These are phyloP conservation scores for Sodiomyces alkalinus DNA, from an alignment of 2,329 filamentous ascomycete species.

Conservation along the genomic window DNA sequence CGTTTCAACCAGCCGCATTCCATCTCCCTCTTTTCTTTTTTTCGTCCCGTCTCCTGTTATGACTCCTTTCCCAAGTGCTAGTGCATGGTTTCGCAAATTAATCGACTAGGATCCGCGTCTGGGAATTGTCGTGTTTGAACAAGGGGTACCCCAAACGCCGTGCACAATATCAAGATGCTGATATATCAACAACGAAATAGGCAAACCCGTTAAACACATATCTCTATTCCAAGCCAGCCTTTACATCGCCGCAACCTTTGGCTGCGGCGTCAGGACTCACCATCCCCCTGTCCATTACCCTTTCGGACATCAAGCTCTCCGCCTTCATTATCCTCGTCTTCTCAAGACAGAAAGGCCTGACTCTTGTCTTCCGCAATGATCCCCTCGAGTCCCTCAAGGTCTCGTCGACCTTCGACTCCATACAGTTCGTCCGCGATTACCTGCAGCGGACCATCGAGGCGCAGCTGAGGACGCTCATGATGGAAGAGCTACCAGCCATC, in stretches of 20 bases:
- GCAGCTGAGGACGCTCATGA: conserved; percentile 83
- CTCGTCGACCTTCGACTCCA: conserved; percentile 96
- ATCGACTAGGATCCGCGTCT: conserved; percentile 18
- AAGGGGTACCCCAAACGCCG: conserved; percentile 10
- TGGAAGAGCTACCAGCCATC: conserved; percentile 94
- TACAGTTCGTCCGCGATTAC: conserved; percentile 95
- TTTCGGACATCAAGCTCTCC: conserved; percentile 89
- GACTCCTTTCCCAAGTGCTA: no score
- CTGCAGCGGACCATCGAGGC: conserved; percentile 91
- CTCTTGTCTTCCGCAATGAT: conserved; percentile 94
- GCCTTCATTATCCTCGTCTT: conserved; percentile 97
- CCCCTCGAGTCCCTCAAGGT: conserved; percentile 96
- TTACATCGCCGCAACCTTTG: conserved; percentile 83
- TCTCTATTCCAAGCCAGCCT: conserved; percentile 76
- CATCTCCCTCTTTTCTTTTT: no score
- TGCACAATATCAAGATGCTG: conserved; percentile 25
- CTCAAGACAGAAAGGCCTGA: conserved; percentile 91
- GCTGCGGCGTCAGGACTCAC: conserved; percentile 85
- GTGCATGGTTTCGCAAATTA: conserved; percentile 21
- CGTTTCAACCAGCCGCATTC: no score
- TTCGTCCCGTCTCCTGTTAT: no score
- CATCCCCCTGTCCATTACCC: conserved; percentile 91
- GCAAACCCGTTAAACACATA: conserved; percentile 96
- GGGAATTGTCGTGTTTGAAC: conserved; percentile 7
- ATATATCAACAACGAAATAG: conserved; percentile 37